Base-by-base conservation (phyloP, 2,329 filamentous ascomycete species). In the Paracamarosporium sp. region DNA sequence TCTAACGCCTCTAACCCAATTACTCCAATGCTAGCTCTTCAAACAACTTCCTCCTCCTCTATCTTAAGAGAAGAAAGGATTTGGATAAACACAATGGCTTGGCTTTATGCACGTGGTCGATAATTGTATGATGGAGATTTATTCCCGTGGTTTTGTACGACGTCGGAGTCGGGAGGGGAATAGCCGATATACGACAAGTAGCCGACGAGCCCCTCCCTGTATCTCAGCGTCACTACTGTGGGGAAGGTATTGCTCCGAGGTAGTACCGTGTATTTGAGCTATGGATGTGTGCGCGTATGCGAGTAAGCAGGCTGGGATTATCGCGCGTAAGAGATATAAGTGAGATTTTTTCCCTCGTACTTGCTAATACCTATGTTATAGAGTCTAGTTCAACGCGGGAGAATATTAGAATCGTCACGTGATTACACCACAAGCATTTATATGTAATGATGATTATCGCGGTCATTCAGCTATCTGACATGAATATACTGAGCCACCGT, bases 181-280 rank as follows among this genome's bases (percentile, higher is more conserved):
- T 60, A 53, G 56, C 53, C 53, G 53, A 55, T 46, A 25, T 27
- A 44, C 22, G 31, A 35, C 22, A 40, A 20, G 33, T 40, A 40
- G 24, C 36, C 48, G 35, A 51, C 36, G 25, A 25, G 27, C 48
- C 27, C 35, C 48, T 40, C 47, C 25, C 28, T 47, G 17, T 41
- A 28, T 22, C n/a, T n/a, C 12, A 41, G 31, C 22, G 33, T 40
- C 36, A 33, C 25, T 17, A n/a, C 25, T n/a, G 48, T 11, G 36
- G 36, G 25, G 3, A 15, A 30, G 48, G 45, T 35, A 48, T 36
- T 27, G 36, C 41, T 33, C 36, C 48, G 33, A 38, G 48, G 48
- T 43, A 31, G 3, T n/a, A 17, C 25, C 25, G 17, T 9, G 17
- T 11, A 22, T 24, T 35, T 1, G 20, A 25, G 17, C 5, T 35